These are phyloP conservation scores for Mollisia scopiformis DNA, from an alignment of 2,329 filamentous ascomycete species.

Conservation along the genomic window DNA sequence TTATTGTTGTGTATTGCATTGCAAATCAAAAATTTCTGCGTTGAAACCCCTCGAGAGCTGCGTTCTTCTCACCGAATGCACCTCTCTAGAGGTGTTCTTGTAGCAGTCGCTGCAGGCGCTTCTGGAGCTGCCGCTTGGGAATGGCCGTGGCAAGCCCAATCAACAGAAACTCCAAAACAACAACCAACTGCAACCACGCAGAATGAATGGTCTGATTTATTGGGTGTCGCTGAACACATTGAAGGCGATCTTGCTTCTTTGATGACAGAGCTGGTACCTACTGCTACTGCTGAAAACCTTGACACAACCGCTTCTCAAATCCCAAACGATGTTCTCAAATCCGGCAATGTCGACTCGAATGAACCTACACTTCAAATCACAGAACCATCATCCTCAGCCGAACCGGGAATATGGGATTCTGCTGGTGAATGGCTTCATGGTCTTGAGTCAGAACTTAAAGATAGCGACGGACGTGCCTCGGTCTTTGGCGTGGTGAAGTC, in stretches of 20 bases:
- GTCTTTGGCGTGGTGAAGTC: too few species aligned
- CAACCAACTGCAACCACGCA: background rate
- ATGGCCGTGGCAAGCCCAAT: background rate
- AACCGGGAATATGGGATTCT: too few species aligned
- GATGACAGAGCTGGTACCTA: background rate
- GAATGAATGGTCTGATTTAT: background rate
- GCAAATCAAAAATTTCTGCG: too few species aligned
- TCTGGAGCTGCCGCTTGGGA: background rate
- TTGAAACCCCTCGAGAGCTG: background rate
- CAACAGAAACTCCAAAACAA: background rate
- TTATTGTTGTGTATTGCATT: background rate
- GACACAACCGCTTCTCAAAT: background rate
- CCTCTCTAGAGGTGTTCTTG: background rate
- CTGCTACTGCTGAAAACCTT: background rate
- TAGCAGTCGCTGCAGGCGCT: background rate
- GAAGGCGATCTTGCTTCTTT: background rate
- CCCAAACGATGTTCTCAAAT: too few species aligned
- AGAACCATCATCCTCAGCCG: too few species aligned
- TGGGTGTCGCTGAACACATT: background rate
- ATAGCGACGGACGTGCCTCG: too few species aligned
- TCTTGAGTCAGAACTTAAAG: too few species aligned
- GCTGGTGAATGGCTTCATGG: too few species aligned
- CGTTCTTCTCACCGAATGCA: background rate
- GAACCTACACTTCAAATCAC: too few species aligned
- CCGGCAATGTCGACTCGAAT: too few species aligned